These are phyloP conservation scores for Cryomyces minteri DNA, from an alignment of 495 filamentous ascomycete genomes.

Conservation along the genomic window DNA sequence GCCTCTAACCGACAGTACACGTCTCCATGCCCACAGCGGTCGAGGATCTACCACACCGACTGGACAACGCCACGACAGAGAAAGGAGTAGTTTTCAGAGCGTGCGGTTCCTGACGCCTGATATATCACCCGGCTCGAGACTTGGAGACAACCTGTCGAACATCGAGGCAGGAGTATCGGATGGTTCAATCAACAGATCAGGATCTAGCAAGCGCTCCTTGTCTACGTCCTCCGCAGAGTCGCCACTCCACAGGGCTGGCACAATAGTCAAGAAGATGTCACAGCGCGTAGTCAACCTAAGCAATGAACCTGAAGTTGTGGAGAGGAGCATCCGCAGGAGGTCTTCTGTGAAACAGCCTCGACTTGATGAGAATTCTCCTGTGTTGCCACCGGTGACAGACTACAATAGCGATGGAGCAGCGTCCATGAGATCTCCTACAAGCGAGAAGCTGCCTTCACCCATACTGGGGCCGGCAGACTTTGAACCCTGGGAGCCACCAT, in stretches of 20 bases:
- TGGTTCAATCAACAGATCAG: slow-evolving; percentile 12
- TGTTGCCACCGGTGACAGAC: slow-evolving; percentile 3
- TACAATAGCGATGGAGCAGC: slow-evolving; percentile 35
- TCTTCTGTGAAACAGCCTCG: slow-evolving; percentile 29
- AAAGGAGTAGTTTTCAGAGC: slow-evolving; percentile 37
- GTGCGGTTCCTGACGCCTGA: slow-evolving; percentile 23
- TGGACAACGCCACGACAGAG: slow-evolving; percentile 36
- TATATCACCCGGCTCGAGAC: slow-evolving; percentile 23
- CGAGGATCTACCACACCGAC: slow-evolving; percentile 18
- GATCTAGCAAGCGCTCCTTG: slow-evolving; percentile 35
- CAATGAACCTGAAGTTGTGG: slow-evolving; percentile 66
- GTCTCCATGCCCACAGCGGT: slow-evolving; percentile 16
- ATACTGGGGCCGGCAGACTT: background rate
- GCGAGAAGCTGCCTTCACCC: slow-evolving; percentile 22
- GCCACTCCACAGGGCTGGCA: slow-evolving; percentile 60
- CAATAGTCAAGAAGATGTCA: slow-evolving; percentile 91
- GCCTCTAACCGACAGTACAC: slow-evolving; percentile 18
- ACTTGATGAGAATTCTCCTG: background rate
- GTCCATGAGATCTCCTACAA: slow-evolving; percentile 15
- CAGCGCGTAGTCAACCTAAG: slow-evolving; percentile 95
- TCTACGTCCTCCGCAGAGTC: slow-evolving; percentile 50
- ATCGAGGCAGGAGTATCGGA: slow-evolving; percentile 6
- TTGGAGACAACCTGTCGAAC: slow-evolving; percentile 18
- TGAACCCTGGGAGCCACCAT: slow-evolving; percentile 5
- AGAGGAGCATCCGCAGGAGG: slow-evolving; percentile 52